Evolutionary conservation across 345 rosid genomes (phyloP).

Genomic region (Populus alba): DNA sequence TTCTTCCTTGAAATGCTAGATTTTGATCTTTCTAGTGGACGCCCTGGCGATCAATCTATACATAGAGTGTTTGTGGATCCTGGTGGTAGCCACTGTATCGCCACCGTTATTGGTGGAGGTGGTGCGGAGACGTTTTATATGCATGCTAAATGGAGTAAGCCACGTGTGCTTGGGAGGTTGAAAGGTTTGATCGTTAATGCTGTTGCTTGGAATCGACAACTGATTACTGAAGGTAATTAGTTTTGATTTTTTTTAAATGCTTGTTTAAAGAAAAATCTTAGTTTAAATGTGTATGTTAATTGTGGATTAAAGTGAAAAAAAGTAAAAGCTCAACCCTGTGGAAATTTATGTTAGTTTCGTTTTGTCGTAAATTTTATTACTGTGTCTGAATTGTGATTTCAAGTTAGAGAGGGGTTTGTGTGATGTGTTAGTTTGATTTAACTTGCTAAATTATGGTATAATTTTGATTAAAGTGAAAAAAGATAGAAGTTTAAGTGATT

Average conservation of each 20-base stretch:
- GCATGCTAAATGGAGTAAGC: slow-evolving; percentile 95
- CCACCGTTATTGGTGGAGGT: slow-evolving; percentile 71
- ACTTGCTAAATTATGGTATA: too few species aligned
- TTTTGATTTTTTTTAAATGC: not conserved
- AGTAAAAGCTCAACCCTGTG: too few species aligned
- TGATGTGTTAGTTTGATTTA: not conserved
- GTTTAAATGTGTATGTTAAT: not conserved
- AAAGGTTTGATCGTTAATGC: slow-evolving; percentile 83
- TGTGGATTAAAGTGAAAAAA: not conserved
- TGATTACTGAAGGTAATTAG: slow-evolving; percentile 78
- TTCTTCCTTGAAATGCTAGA: slow-evolving; percentile 35
- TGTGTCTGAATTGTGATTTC: slow-evolving; percentile 6
- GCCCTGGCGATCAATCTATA: slow-evolving; percentile 85
- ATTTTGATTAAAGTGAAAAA: too few species aligned
- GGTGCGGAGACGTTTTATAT: slow-evolving; percentile 88
- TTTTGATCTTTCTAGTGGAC: slow-evolving; percentile 79
- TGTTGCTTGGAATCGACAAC: slow-evolving; percentile 95
- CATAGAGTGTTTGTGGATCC: slow-evolving; percentile 96
- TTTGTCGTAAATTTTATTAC: slow-evolving; percentile 8
- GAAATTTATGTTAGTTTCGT: not conserved
- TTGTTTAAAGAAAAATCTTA: not conserved
- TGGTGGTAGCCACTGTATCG: slow-evolving; percentile 93
- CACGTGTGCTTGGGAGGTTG: slow-evolving; percentile 69
- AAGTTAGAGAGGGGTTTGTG: not conserved
- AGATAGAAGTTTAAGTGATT: too few species aligned